Evolutionary conservation across 2,329 filamentous ascomycete species (phyloP), one percentile per base, ranked within the genome.

Genomic region (Ophiostoma pallidulum): DNA sequence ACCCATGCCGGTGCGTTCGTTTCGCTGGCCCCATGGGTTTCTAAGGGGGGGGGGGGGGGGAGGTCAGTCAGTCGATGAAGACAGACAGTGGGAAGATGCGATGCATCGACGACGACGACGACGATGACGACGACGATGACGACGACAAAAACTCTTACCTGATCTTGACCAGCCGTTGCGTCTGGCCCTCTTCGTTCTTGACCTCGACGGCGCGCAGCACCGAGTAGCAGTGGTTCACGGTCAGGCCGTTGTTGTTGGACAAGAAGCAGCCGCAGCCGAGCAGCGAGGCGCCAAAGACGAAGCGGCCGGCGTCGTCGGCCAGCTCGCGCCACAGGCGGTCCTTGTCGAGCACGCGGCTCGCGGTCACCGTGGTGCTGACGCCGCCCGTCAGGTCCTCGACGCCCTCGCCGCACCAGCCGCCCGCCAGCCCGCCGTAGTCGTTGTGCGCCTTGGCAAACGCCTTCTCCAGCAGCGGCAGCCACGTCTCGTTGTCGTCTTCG

Each of bases 391-490:
- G 63, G 58, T 77, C 64, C 51, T 73, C 70, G 16, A 73, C 64
- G 12, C 60, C 70, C 49, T 70, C 67, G 16, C 71, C 79, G 4
- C 80, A 73, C 59, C 77, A 84, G 0, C 82, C 82, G 5, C 82
- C 81, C 42, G 80, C 72, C 45, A 87, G 79, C 2, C 82, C 71
- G 22, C 72, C 73, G 52, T 83, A 88, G 56, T 87, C 84, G 2
- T 82, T 82, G 52, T 87, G 83, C 0, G 79, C 77, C 59, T 88
- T 88, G n/a, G 84, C 83, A 58, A 82, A 86, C 6, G 83, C 83
- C 59, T 87, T 87, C 56, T 86, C 83, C 2, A 87, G 70, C 40
- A 87, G 64, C 0, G 83, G 83, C 19, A 87, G 68, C 83, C 83
- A 87, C 0, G 82, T 87, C 61, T 86, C 83, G 57, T 86, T 85